These are phyloP conservation scores for Dovyalis caffra DNA, from an alignment of 345 rosid genomes.

Conservation along the genomic window DNA sequence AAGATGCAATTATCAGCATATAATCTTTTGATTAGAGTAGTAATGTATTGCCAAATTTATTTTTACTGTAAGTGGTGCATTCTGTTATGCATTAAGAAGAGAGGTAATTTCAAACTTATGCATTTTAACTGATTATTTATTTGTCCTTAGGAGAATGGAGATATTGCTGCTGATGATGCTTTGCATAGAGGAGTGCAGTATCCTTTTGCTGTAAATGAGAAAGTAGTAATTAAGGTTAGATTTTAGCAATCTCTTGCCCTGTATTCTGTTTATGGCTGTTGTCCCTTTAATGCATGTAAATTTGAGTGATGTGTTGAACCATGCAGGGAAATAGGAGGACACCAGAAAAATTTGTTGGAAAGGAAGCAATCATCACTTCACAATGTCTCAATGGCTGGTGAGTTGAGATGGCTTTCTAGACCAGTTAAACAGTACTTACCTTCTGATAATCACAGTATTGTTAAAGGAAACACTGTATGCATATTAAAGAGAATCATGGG, in stretches of 20 bases:
- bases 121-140: not conserved
- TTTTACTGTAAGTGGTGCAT: not conserved
- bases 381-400: slow-evolving; percentile 99
- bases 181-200: slow-evolving; percentile 73
- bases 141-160: slow-evolving; percentile 71
- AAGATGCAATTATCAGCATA: too few species aligned
- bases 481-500: not conserved
- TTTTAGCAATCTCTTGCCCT: not conserved
- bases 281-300: slow-evolving; percentile 8
- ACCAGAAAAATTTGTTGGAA: slow-evolving; percentile 93
- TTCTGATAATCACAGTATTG: not conserved
- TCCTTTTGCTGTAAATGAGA: slow-evolving; percentile 93
- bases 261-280: not conserved
- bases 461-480: not conserved
- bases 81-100: not conserved
- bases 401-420: slow-evolving; percentile 17
- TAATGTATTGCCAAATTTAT: not conserved
- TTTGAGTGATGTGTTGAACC: slow-evolving; percentile 22
- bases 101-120: not conserved
- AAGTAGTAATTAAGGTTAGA: slow-evolving; percentile 84
- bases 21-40: too few species aligned
- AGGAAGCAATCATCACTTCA: slow-evolving; percentile 93
- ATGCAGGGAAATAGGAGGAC: slow-evolving; percentile 92
- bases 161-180: slow-evolving; percentile 56
- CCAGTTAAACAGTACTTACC: not conserved